Conservation (phyloP, 1,139 yeast species). For the Suhomyces yuchorum region DNA sequence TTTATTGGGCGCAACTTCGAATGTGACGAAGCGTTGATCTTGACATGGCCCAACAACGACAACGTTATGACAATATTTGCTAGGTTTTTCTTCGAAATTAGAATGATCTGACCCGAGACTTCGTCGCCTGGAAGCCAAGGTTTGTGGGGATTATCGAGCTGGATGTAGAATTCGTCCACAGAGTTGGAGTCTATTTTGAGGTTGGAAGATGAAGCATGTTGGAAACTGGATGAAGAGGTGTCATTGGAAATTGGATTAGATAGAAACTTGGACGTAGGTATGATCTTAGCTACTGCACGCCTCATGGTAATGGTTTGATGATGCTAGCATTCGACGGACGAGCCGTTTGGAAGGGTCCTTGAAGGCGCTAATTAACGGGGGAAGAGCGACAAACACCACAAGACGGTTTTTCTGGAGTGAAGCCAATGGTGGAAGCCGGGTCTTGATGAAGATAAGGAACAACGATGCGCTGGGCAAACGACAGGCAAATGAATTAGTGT, state of each 20-base stretch:
- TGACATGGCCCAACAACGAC: constrained; percentile 57
- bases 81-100: constrained; percentile 57
- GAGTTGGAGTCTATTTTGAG: constrained; percentile 47
- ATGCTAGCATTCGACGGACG: constrained; percentile 4
- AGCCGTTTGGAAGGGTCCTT: background rate
- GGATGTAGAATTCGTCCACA: constrained; percentile 66
- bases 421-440: background rate
- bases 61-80: constrained; percentile 56
- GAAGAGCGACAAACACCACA: background rate
- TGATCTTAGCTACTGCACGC: constrained; percentile 47
- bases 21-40: constrained; percentile 54
- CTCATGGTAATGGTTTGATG: constrained; percentile 29
- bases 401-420: background rate
- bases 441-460: background rate
- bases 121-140: constrained; percentile 68
- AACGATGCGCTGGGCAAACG: background rate
- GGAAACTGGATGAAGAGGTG: constrained; percentile 3
- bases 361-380: background rate
- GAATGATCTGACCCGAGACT: constrained; percentile 62
- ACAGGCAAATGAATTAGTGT: background rate
- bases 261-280: constrained; percentile 27
- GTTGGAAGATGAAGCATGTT: constrained; percentile 15
- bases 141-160: constrained; percentile 72
- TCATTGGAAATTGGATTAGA: constrained; percentile 3
- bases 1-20: constrained; percentile 54